Evolutionary conservation across 345 rosid species (phyloP).

Genomic region (Brassica cretica): DNA sequence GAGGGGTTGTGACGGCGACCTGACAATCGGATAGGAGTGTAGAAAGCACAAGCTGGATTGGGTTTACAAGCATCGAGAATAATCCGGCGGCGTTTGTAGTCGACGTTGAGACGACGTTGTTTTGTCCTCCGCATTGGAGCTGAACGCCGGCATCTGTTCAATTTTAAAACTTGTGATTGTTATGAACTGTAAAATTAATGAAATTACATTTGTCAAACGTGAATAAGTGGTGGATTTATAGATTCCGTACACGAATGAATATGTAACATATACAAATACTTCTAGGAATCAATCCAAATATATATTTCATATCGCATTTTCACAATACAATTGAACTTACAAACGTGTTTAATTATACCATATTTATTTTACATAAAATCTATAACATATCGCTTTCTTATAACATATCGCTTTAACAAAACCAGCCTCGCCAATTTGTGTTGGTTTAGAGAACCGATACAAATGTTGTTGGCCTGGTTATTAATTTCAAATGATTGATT

Average conservation of each 20-base stretch:
- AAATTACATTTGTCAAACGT: not conserved
- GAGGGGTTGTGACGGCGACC: conserved; percentile 55
- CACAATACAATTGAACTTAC: not conserved
- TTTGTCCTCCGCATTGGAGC: conserved; percentile 49
- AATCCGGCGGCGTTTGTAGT: conserved; percentile 47
- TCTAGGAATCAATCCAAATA: not conserved
- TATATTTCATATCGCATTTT: not conserved
- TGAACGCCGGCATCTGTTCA: conserved; percentile 58
- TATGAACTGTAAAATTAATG: not conserved
- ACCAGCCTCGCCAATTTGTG: not conserved
- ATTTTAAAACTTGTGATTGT: not conserved
- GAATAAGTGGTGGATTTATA: not conserved
- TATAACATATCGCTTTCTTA: not conserved
- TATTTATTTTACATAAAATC: not conserved
- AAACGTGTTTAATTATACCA: not conserved
- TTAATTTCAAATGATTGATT: not conserved
- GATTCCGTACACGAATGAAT: not conserved
- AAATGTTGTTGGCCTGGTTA: conserved; percentile 1
- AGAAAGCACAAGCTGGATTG: conserved; percentile 45
- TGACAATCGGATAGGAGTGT: conserved; percentile 45
- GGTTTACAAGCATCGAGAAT: conserved; percentile 46
- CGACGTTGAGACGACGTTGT: conserved; percentile 44
- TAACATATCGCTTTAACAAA: not conserved
- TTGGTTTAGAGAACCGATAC: not conserved
- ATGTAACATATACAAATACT: not conserved